Percentiles rank a stretch among this genome's conserved stretches.
phyloP scores from a whole-genome alignment of 129 eudicot genomes.

The Artemisia annua region DNA sequence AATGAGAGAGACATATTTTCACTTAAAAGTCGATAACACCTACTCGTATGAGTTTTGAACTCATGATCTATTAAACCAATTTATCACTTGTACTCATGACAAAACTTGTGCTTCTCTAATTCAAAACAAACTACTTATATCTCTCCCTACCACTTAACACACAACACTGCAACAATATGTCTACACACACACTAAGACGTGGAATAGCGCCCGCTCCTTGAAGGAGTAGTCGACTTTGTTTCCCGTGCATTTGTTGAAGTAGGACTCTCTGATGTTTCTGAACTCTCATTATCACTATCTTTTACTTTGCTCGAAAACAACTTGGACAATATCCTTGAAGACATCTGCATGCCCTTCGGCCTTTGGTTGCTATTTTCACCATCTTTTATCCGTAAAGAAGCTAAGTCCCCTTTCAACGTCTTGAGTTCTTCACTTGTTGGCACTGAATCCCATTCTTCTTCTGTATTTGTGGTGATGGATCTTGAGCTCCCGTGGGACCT shows the following conservation, averaged over 20 bases:
- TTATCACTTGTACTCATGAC: not conserved
- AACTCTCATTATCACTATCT: slow-evolving; percentile 77
- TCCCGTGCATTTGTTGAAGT: slow-evolving; percentile 67
- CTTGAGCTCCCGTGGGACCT: slow-evolving; percentile 81
- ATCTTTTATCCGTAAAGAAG: slow-evolving; percentile 47
- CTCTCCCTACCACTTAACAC: slow-evolving; percentile 27
- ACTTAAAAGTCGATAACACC: too few relatives aligned
- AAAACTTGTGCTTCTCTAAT: not conserved
- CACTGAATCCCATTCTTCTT: slow-evolving; percentile 77
- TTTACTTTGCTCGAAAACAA: slow-evolving; percentile 74
- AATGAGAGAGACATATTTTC: too few relatives aligned
- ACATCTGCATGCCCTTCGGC: slow-evolving; percentile 59
- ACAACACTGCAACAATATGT: slow-evolving; percentile 13
- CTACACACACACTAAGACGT: slow-evolving; percentile 31
- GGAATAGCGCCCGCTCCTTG: slow-evolving; percentile 68
- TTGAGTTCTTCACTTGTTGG: slow-evolving; percentile 74
- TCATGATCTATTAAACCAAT: not conserved
- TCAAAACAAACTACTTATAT: not conserved
- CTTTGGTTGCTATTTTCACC: slow-evolving; percentile 32
- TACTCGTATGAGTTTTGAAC: not conserved
- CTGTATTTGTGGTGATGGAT: slow-evolving; percentile 74
- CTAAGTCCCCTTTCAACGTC: slow-evolving; percentile 69
- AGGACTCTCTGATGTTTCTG: slow-evolving; percentile 79
- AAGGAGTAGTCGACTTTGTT: slow-evolving; percentile 58
- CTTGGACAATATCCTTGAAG: slow-evolving; percentile 65